Evolutionary conservation across 345 rosid genomes (phyloP).

Genomic region (Hypericum androsaemum): DNA sequence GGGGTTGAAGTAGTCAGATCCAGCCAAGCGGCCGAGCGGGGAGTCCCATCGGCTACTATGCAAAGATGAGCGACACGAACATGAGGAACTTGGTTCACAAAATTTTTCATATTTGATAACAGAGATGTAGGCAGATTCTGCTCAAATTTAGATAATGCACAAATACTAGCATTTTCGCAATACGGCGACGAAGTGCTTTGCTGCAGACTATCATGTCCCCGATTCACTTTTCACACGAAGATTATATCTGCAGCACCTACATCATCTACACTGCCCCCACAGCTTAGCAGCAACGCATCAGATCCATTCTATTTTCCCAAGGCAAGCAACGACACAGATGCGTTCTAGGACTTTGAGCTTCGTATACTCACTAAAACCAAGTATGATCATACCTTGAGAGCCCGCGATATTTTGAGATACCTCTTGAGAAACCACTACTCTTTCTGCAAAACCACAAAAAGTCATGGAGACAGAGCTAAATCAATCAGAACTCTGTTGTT

Average conservation of each 20-base stretch:
- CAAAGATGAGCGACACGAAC: slow-evolving; percentile 11
- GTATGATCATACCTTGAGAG: slow-evolving; percentile 55
- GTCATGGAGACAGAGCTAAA: slow-evolving; percentile 16
- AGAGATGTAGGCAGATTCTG: background rate
- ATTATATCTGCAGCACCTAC: too few species aligned
- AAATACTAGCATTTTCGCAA: too few species aligned
- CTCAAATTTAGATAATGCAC: too few species aligned
- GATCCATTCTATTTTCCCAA: too few species aligned
- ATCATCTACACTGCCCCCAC: too few species aligned
- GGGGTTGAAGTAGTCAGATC: slow-evolving; percentile 70
- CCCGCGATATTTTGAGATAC: slow-evolving; percentile 85
- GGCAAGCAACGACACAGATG: too few species aligned
- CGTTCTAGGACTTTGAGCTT: too few species aligned
- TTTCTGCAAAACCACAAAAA: slow-evolving; percentile 51
- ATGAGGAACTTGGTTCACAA: slow-evolving; percentile 1
- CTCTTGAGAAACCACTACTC: slow-evolving; percentile 96
- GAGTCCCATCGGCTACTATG: slow-evolving; percentile 76
- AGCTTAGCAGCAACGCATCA: too few species aligned
- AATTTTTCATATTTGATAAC: slow-evolving; percentile 6
- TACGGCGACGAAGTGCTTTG: too few species aligned
- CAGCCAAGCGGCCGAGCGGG: slow-evolving; percentile 63
- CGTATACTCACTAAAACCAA: background rate
- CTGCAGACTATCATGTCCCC: too few species aligned
- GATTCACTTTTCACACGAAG: too few species aligned
- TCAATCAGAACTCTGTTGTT: slow-evolving; percentile 9